Evolutionary conservation across 768 basidiomycete genomes (phyloP).

Genomic region (Tricholoma matsutake): DNA sequence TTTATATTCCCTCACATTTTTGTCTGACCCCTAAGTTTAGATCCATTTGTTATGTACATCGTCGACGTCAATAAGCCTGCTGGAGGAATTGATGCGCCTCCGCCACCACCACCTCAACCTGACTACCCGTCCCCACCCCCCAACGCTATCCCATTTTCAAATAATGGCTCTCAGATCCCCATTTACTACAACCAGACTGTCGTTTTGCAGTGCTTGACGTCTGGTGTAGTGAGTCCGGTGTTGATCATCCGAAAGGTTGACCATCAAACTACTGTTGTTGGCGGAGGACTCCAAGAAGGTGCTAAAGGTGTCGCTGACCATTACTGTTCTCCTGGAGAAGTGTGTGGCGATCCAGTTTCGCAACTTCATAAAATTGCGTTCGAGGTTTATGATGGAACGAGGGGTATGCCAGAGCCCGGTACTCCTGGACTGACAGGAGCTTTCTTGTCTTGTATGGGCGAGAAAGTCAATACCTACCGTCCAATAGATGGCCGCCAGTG

Average conservation of each 20-base stretch:
- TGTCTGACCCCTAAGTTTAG: constrained; percentile 33
- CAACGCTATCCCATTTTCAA: constrained; percentile 83
- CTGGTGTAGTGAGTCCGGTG: constrained; percentile 90
- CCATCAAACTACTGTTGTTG: constrained; percentile 84
- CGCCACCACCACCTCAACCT: constrained; percentile 78
- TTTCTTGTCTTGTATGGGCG: constrained; percentile 89
- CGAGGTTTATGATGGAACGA: constrained; percentile 77
- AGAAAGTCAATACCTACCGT: constrained; percentile 89
- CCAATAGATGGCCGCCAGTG: constrained; percentile 81
- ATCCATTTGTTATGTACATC: constrained; percentile 96
- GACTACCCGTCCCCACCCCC: constrained; percentile 92
- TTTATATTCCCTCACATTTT: constrained; percentile 1
- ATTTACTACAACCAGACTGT: constrained; percentile 98
- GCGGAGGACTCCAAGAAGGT: constrained; percentile 87
- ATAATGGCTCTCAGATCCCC: constrained; percentile 81
- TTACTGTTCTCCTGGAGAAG: constrained; percentile 80
- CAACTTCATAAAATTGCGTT: constrained; percentile 96
- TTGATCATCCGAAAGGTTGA: constrained; percentile 95
- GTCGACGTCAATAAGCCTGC: constrained; percentile 88
- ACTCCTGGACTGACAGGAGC: constrained; percentile 77
- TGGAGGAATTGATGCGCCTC: constrained; percentile 72
- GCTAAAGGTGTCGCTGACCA: constrained; percentile 82
- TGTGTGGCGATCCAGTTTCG: constrained; percentile 91
- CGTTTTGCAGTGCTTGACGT: constrained; percentile 90
- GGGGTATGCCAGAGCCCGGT: constrained; percentile 69